phyloP scores from a whole-genome alignment of 345 rosid species.

The Brassica cretica region DNA sequence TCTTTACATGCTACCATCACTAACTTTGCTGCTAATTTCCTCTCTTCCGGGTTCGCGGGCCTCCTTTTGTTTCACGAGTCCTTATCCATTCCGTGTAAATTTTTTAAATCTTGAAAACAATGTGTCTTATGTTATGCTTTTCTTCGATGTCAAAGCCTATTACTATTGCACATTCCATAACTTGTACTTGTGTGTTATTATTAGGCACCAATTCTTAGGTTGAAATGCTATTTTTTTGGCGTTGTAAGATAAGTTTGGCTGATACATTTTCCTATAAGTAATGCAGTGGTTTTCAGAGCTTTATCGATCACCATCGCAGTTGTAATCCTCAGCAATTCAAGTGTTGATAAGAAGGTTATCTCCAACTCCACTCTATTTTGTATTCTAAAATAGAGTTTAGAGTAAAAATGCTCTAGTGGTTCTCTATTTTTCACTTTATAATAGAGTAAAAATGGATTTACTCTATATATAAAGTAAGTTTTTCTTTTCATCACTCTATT shows the following conservation, averaged over 20 bases:
- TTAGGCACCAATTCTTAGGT: not conserved
- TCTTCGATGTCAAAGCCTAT: not conserved
- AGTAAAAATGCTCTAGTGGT: too few species aligned
- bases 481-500: too few species aligned
- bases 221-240: not conserved
- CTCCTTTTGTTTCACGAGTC: slow-evolving; percentile 67
- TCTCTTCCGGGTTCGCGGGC: slow-evolving; percentile 82
- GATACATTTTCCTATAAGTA: not conserved
- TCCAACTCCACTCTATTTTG: too few species aligned
- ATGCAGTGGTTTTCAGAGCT: slow-evolving; percentile 85
- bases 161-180: not conserved
- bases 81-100: slow-evolving; percentile 54
- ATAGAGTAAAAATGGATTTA: too few species aligned
- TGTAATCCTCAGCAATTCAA: slow-evolving; percentile 71
- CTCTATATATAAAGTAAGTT: too few species aligned
- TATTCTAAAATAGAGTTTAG: too few species aligned
- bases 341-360: slow-evolving; percentile 48
- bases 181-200: too few species aligned
- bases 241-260: slow-evolving; percentile 14
- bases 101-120: not conserved
- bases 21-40: slow-evolving; percentile 84
- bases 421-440: too few species aligned
- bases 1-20: slow-evolving; percentile 86
- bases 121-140: not conserved
- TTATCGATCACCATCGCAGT: slow-evolving; percentile 48